Percentiles rank a stretch among this genome's conserved stretches.
Conservation (phyloP, 225 moss, liverwort and hornwort species). For the Pseudisothecium myosuroides region DNA sequence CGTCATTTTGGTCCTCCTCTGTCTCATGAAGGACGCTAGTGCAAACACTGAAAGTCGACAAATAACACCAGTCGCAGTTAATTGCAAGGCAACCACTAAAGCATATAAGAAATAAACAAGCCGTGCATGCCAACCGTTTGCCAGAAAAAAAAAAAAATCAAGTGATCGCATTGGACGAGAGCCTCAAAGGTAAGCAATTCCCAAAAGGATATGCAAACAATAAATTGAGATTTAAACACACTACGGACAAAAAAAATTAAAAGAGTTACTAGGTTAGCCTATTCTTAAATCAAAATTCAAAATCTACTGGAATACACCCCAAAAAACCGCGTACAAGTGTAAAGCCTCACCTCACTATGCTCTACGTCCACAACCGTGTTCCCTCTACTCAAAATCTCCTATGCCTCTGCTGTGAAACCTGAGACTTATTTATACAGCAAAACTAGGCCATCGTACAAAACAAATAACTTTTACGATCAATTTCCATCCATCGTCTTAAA, state of each 20-base stretch:
- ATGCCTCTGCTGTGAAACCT: background rate
- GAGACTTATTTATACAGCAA: background rate
- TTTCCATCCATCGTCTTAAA: background rate
- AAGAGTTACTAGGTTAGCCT: background rate
- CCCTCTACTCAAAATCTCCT: background rate
- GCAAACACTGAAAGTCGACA: slow-evolving; percentile 62
- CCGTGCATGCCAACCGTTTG: background rate
- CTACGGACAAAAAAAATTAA: background rate
- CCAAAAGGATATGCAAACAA: background rate
- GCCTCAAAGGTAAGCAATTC: background rate
- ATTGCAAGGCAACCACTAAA: background rate
- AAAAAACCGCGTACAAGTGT: background rate
- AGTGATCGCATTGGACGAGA: background rate
- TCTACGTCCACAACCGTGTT: background rate
- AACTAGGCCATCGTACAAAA: background rate
- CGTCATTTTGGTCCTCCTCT: slow-evolving; percentile 71
- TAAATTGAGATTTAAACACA: background rate
- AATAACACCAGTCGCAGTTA: background rate
- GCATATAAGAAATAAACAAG: background rate
- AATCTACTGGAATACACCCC: background rate
- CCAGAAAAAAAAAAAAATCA: background rate
- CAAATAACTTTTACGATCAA: background rate
- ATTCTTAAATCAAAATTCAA: background rate
- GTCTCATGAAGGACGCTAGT: slow-evolving; percentile 97
- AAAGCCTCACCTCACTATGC: background rate